Evolutionary conservation across 805 yeast species (phyloP), one percentile per base, ranked within the genome.

Genomic region (Schwanniomyces sp.): DNA sequence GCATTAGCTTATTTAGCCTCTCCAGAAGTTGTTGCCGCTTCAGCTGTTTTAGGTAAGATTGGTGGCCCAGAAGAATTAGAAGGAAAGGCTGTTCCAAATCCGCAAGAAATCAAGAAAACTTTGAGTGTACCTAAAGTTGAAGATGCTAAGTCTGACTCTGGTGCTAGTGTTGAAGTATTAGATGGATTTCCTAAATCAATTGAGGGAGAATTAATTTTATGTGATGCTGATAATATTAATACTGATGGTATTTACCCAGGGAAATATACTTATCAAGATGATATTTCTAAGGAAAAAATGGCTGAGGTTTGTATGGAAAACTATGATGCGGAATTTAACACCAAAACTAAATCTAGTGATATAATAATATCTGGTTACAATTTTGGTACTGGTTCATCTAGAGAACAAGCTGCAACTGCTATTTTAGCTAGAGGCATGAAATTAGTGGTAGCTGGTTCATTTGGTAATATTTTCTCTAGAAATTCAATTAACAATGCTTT

Each of bases 361-460:
- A 91, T 94, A 57, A 81, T 94, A 47, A 81, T 94, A 41, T 82
- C 91, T 47, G 99, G 99, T 14, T 94, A 74, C 77, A 94, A 94
- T 67, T 94, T 94, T 65, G 99, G 99, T 58, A 94, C 99, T 9
- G 99, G 99, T 41, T 91, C 97, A 7, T 90, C 97, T 24, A 84
- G 99, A 72, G 99, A 94, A 67, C 99, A 94, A 74, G 99, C 99
- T 3, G 99, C 99, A 29, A 94, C 99, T n/a, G 91, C 96, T 18
- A 86, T 94, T 50, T 77, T 94, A 55, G 98, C 99, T 37, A 82
- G 95, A 61, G 98, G 91, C 54, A 90, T 94, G 79, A 82, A 84
- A 56, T 75, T 94, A 55, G 96, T 94, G 18, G 96, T 95, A 49
- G 88, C 97, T 11, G 99, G 99, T 29, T 92, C 98, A 1, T 94